Conservation (phyloP, 164 flowering plant species). For the Akebia trifoliata region DNA sequence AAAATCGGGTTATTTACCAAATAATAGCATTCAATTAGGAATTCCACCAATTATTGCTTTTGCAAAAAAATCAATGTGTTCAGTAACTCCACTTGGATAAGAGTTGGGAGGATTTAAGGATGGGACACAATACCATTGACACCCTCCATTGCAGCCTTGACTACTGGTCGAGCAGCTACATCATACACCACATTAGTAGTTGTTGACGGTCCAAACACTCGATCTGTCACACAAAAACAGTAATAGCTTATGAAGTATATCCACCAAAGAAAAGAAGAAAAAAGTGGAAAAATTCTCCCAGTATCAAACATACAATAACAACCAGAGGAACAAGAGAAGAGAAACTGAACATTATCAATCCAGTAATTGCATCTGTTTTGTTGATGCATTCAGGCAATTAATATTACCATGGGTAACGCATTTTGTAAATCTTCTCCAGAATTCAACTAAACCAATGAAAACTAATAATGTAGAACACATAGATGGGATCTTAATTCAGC, state of each 20-base stretch:
- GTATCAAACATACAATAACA: too few relatives aligned
- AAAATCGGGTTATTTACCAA: not conserved
- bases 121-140: constrained; percentile 60
- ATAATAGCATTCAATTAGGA: constrained; percentile 1
- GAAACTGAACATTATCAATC: too few relatives aligned
- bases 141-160: constrained; percentile 97
- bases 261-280: not conserved
- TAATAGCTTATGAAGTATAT: not conserved
- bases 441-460: too few relatives aligned
- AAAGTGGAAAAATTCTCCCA: too few relatives aligned
- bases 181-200: constrained; percentile 72
- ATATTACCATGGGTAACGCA: too few relatives aligned
- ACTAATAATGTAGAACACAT: too few relatives aligned
- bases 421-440: too few relatives aligned
- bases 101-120: not conserved
- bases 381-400: too few relatives aligned
- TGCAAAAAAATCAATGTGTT: not conserved
- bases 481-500: not conserved
- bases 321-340: too few relatives aligned
- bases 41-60: not conserved
- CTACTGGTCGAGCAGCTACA: constrained; percentile 91
- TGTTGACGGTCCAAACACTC: constrained; percentile 79
- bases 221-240: constrained; percentile 56
- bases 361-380: too few relatives aligned
- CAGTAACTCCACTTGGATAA: too few relatives aligned